Evolutionary conservation across 768 basidiomycete genomes (phyloP).

Genomic region (Leucogyrophana mollusca): DNA sequence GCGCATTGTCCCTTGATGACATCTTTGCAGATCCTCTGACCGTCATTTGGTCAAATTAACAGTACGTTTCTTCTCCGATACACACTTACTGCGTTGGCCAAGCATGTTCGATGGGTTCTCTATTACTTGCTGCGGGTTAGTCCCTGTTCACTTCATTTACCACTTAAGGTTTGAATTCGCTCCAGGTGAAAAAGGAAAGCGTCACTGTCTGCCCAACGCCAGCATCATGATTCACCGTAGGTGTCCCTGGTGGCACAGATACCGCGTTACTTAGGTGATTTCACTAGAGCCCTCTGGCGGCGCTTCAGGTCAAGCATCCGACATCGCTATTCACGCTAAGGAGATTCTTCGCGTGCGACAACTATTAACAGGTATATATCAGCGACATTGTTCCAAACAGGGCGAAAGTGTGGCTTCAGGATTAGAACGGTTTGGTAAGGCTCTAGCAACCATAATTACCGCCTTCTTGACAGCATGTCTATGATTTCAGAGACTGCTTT

Average conservation of each 20-base stretch:
- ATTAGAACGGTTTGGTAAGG: conserved; percentile 75
- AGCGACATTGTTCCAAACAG: conserved; percentile 72
- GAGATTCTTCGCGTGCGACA: conserved; percentile 91
- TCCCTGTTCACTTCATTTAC: conserved; percentile 9
- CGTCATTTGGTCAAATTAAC: neutral
- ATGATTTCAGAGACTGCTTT: conserved; percentile 69
- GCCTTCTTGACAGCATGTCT: conserved; percentile 8
- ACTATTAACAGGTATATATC: conserved; percentile 84
- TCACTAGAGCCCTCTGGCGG: conserved; percentile 89
- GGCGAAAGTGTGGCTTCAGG: conserved; percentile 66
- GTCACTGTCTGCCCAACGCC: conserved; percentile 89
- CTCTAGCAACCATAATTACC: conserved; percentile 3
- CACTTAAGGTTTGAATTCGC: conserved; percentile 11
- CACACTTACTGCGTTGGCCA: conserved; percentile 96
- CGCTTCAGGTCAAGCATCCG: conserved; percentile 91
- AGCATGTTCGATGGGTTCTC: conserved; percentile 94
- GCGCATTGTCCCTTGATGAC: conserved; percentile 18
- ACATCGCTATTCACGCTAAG: conserved; percentile 96
- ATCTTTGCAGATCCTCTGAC: conserved; percentile 4
- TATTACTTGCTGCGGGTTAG: conserved; percentile 81
- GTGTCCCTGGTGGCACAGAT: conserved; percentile 17
- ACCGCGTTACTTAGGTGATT: conserved; percentile 8
- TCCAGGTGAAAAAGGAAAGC: conserved; percentile 78
- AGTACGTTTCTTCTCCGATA: conserved; percentile 94
- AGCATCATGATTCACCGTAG: conserved; percentile 99